Conservation (phyloP, 1,284 basidiomycete genomes). For the Cutaneotrichosporon mucoides region DNA sequence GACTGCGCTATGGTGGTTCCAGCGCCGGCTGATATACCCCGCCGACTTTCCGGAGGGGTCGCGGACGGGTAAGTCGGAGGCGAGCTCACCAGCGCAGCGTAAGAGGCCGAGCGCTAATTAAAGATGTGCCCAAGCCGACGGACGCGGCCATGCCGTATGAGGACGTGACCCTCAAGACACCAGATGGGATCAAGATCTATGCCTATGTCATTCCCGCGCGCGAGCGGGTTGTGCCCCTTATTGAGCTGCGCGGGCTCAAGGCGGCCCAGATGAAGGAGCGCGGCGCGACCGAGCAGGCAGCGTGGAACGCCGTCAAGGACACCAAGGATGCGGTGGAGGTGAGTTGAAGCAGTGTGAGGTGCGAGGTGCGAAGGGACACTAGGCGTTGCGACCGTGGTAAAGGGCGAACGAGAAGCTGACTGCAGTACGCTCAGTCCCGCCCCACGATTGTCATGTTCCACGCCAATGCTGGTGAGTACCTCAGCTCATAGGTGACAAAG, state of each 20-base stretch:
- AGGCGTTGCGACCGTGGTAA: too few species aligned
- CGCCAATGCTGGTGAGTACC: constrained; percentile 61
- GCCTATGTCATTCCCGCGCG: constrained; percentile 59
- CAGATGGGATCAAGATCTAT: constrained; percentile 60
- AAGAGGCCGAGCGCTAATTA: not conserved
- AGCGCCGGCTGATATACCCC: constrained; percentile 83
- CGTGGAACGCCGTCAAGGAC: constrained; percentile 33
- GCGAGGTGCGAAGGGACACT: too few species aligned
- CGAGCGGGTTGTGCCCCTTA: constrained; percentile 20
- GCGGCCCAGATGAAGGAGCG: constrained; percentile 23
- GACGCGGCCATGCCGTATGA: constrained; percentile 68
- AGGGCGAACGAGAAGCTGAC: not conserved
- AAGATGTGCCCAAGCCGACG: constrained; percentile 68
- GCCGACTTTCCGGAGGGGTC: constrained; percentile 79
- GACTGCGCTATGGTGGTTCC: constrained; percentile 72
- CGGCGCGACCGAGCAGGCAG: constrained; percentile 22
- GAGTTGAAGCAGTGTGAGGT: not conserved
- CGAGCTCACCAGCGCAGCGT: not conserved
- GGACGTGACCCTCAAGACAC: constrained; percentile 63
- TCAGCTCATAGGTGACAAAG: too few species aligned
- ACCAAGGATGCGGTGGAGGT: constrained; percentile 32
- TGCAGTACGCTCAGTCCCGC: constrained; percentile 62
- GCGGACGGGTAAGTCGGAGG: constrained; percentile 57
- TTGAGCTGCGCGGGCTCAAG: constrained; percentile 24
- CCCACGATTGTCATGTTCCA: constrained; percentile 89